Base-by-base conservation (phyloP, 148 eudicot genomes). In the Gaultheria prostrata region DNA sequence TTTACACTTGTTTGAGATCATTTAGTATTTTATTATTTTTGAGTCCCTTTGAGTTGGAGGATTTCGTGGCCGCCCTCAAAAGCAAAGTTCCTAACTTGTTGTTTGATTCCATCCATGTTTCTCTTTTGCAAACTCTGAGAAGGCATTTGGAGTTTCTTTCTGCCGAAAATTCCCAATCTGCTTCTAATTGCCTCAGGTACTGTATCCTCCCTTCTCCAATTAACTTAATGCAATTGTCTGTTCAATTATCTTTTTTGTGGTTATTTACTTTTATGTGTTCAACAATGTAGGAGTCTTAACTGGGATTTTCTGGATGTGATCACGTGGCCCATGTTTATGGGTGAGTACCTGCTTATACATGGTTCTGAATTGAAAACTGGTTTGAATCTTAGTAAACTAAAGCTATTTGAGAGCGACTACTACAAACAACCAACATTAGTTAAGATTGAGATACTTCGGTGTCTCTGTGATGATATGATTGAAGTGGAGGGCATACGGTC, bases 281-380 rank as follows among this genome's bases (percentile, higher is more conserved):
- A 45, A 33, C 6, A 83, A 53, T 86, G 73, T 87, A 97, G 99
- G 95, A 90, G 84, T 88, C 89, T 97, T 82, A 91, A 97, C 85
- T 95, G 99, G 99, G 96, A 95, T 87, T 87, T 97, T 76, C 92
- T 97, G 88, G 99, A 97, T 86, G 83, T 87, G 87, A 85, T 97
- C 83, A 95, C 98, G 0, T 97, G 99, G 99, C 99, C 99, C 72
- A 84, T 93, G 76, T 97, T 89, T 87, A 86, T 93, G 94, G 93
- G 85, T 70, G 94, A 93, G 70, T 97, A 97, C 87, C 88, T 97
- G 20, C 80, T 97, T 83, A 82, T 85, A 76, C 90, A 91, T 83
- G 85, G 93, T 67, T 91, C 93, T 81, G 87, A 89, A 73, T 81
- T 89, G 51, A 91, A 90, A 79, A 84, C 92, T 80, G 89, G 89